These are phyloP conservation scores for Saccharum spontaneum DNA, from an alignment of 176 grass and related monocot genomes.

Conservation along the genomic window DNA sequence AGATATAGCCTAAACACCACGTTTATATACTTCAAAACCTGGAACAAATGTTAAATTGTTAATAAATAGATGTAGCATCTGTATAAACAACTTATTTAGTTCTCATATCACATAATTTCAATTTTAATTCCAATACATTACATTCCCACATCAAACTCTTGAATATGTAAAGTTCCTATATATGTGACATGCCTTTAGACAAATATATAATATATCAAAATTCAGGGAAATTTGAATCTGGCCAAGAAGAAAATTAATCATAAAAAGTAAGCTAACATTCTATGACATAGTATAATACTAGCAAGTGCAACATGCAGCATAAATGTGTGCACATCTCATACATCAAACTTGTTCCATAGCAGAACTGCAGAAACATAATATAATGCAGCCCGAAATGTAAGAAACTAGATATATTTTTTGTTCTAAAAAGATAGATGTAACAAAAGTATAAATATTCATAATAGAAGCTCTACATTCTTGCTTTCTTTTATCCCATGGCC, in stretches of 20 bases:
- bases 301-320: background rate
- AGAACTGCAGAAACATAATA: background rate
- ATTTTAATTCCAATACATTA: background rate
- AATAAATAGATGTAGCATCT: no score
- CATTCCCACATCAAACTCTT: background rate
- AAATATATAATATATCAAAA: background rate
- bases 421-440: background rate
- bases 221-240: background rate
- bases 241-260: background rate
- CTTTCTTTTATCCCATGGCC: background rate
- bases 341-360: background rate
- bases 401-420: background rate
- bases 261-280: background rate
- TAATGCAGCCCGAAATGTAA: background rate
- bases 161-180: background rate
- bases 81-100: no score
- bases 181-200: background rate
- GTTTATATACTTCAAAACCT: no score
- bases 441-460: background rate
- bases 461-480: background rate
- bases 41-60: no score
- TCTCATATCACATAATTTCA: no score
- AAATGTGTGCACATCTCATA: background rate
- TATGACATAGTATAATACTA: background rate
- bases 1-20: no score